Evolutionary conservation across 805 yeast genomes (phyloP).

Genomic region (Saccharomycopsis babjevae): DNA sequence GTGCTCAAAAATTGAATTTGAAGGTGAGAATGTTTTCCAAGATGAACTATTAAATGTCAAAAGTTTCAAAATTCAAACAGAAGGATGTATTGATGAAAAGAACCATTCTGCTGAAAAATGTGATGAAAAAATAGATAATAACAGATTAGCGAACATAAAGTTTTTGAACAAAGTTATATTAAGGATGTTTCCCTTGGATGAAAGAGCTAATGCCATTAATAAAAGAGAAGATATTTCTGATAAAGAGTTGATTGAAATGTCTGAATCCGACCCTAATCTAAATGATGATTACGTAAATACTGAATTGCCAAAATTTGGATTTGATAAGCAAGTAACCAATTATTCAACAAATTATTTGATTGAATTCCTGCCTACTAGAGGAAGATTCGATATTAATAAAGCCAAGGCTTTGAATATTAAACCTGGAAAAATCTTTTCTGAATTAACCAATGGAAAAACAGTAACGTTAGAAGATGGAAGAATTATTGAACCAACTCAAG

Average conservation of each 20-base stretch:
- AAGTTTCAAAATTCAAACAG: constrained; percentile 1
- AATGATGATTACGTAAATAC: constrained; percentile 29
- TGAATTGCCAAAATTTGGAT: constrained; percentile 24
- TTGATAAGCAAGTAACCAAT: constrained; percentile 17
- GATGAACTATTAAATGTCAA: constrained; percentile 3
- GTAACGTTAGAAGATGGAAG: constrained; percentile 53
- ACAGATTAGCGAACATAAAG: not conserved
- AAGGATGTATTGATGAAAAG: not conserved
- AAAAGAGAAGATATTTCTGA: constrained; percentile 20
- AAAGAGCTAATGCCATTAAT: constrained; percentile 29
- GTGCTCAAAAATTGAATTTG: constrained; percentile 9
- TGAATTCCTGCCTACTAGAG: constrained; percentile 56
- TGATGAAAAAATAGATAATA: not conserved
- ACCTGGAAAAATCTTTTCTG: constrained; percentile 47
- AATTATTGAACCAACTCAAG: constrained; percentile 55
- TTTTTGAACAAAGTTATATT: constrained; percentile 1
- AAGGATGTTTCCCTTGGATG: constrained; percentile 47
- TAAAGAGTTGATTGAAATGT: constrained; percentile 14
- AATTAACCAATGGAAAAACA: constrained; percentile 48
- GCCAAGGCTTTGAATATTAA: constrained; percentile 66
- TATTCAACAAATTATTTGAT: constrained; percentile 59
- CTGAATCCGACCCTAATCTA: constrained; percentile 28
- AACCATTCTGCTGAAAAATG: not conserved
- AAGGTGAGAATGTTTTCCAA: constrained; percentile 20
- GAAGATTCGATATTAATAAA: constrained; percentile 57